Conservation (phyloP, 2,329 filamentous ascomycete species). For the Blumeria graminis region DNA sequence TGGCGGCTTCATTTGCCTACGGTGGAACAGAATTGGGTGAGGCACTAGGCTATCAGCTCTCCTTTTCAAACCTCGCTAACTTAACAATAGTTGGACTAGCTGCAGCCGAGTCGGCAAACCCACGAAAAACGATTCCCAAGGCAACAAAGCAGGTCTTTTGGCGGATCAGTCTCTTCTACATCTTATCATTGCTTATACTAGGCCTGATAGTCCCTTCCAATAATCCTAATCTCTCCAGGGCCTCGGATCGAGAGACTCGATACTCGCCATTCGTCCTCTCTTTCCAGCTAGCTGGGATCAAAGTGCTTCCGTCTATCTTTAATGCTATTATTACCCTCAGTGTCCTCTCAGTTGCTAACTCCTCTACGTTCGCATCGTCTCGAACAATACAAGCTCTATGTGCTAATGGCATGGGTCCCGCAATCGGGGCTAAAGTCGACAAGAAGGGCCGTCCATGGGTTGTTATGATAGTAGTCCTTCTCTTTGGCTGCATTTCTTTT, state of each 20-base stretch:
- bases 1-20: constrained; percentile 53
- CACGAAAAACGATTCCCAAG: constrained; percentile 56
- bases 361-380: constrained; percentile 73
- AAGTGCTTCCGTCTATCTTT: constrained; percentile 65
- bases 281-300: constrained; percentile 62
- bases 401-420: constrained; percentile 63
- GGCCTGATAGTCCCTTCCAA: constrained; percentile 61
- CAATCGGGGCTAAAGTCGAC: constrained; percentile 56
- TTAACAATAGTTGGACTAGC: constrained; percentile 35
- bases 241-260: constrained; percentile 31
- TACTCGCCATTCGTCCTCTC: constrained; percentile 87
- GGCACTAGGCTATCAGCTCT: neutral
- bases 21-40: constrained; percentile 40
- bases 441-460: constrained; percentile 48
- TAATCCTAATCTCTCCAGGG: constrained; percentile 32
- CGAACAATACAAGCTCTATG: constrained; percentile 75
- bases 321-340: constrained; percentile 82
- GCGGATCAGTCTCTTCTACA: constrained; percentile 70
- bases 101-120: constrained; percentile 54
- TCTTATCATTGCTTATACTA: constrained; percentile 59
- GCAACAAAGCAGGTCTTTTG: constrained; percentile 90
- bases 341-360: constrained; percentile 78
- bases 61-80: neutral
- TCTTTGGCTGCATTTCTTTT: constrained; percentile 34
- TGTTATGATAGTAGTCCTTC: constrained; percentile 26